phyloP scores from a whole-genome alignment of 1,139 yeast genomes.

The Groenewaldozyma auringiensis region DNA sequence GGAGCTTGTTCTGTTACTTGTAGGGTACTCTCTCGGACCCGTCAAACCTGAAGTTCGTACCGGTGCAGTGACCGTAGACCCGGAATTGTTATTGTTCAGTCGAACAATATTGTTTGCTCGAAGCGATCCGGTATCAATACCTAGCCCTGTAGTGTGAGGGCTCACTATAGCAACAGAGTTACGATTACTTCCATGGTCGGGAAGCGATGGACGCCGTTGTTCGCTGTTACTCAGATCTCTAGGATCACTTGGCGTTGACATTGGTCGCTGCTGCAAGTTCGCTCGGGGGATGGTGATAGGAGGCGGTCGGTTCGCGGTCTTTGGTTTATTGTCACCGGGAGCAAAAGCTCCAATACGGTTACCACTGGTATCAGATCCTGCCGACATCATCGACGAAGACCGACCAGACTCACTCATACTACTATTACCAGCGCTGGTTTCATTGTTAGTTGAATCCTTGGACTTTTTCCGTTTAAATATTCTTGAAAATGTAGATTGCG shows the following conservation, averaged over 20 bases:
- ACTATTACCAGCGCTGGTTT: background rate
- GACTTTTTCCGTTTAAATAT: slow-evolving; percentile 18
- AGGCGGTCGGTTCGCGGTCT: background rate
- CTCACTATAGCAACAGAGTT: background rate
- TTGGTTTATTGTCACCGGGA: background rate
- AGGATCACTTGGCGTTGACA: slow-evolving; percentile 9
- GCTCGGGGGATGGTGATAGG: background rate
- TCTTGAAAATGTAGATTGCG: slow-evolving; percentile 16
- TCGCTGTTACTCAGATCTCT: slow-evolving; percentile 3
- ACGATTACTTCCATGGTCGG: background rate
- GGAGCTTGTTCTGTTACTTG: background rate
- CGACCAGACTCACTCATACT: background rate
- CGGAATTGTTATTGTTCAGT: background rate
- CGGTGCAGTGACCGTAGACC: background rate
- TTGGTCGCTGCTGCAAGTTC: slow-evolving; percentile 6
- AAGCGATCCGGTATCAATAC: background rate
- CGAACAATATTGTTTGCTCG: background rate
- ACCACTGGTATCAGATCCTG: background rate
- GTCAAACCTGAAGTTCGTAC: slow-evolving; percentile 2
- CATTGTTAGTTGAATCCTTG: slow-evolving; percentile 6
- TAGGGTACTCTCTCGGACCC: slow-evolving; percentile 1
- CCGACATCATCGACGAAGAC: background rate
- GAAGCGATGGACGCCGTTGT: slow-evolving; percentile 1
- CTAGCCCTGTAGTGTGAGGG: background rate
- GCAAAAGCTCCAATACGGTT: background rate